Evolutionary conservation across 176 grass and related monocot species (phyloP).

Genomic region (Zizania latifolia): DNA sequence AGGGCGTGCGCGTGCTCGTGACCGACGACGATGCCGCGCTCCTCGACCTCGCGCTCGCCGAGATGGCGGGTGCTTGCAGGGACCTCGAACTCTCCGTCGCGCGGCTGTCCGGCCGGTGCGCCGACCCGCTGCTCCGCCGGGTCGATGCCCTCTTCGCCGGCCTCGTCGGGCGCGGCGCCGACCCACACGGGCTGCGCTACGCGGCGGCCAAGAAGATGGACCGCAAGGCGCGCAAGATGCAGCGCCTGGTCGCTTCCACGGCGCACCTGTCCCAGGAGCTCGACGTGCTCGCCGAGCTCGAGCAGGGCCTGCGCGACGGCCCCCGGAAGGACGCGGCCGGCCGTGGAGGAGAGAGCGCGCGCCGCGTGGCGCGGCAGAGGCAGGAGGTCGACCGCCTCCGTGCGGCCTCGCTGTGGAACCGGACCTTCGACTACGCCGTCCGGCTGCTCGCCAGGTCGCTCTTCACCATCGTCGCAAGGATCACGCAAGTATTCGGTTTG

Average conservation of each 20-base stretch:
- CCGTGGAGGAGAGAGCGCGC: slow-evolving; percentile 14
- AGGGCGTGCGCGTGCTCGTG: slow-evolving; percentile 64
- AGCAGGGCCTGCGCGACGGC: slow-evolving; percentile 46
- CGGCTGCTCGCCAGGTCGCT: slow-evolving; percentile 70
- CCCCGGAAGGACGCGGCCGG: slow-evolving; percentile 12
- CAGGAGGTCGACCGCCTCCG: slow-evolving; percentile 66
- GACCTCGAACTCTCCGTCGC: slow-evolving; percentile 32
- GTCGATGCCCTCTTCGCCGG: slow-evolving; percentile 45
- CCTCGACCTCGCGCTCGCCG: slow-evolving; percentile 44
- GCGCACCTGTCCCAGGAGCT: slow-evolving; percentile 58
- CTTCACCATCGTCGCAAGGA: slow-evolving; percentile 60
- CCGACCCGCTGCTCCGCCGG: slow-evolving; percentile 48
- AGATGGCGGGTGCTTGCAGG: slow-evolving; percentile 33
- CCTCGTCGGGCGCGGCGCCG: slow-evolving; percentile 34
- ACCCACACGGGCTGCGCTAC: slow-evolving; percentile 52
- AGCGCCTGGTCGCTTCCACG: slow-evolving; percentile 41
- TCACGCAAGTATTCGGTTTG: slow-evolving; percentile 46
- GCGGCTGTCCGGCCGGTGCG: slow-evolving; percentile 36
- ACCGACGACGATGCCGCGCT: slow-evolving; percentile 52
- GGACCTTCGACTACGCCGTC: slow-evolving; percentile 60
- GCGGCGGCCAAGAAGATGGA: slow-evolving; percentile 57
- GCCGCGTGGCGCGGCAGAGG: slow-evolving; percentile 50
- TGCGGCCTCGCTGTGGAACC: slow-evolving; percentile 51
- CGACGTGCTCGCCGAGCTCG: slow-evolving; percentile 67
- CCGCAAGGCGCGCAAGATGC: slow-evolving; percentile 77